phyloP scores from a whole-genome alignment of 2,329 filamentous ascomycete genomes.

The Phaeosphaeriaceae sp. region DNA sequence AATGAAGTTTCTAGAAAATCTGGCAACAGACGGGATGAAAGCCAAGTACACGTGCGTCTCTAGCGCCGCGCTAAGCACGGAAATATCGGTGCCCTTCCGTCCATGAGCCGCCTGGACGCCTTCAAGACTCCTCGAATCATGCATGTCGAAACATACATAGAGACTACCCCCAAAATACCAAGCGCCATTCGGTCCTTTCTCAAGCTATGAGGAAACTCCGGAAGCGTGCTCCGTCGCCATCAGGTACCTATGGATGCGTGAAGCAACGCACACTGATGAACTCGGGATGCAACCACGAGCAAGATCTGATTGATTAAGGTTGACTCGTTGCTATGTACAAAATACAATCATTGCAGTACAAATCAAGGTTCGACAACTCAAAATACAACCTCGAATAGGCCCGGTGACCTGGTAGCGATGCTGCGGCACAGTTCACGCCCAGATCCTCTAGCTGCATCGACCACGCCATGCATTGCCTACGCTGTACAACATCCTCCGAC shows the following conservation, averaged over 20 bases:
- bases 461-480: not conserved
- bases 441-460: not conserved
- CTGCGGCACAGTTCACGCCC: not conserved
- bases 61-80: conserved; percentile 1
- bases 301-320: no score
- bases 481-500: not conserved
- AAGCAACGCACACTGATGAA: no score
- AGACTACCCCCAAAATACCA: not conserved
- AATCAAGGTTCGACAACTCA: no score
- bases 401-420: not conserved
- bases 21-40: not conserved
- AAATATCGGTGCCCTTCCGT: not conserved
- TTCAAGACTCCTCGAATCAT: not conserved
- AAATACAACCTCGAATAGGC: not conserved
- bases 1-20: not conserved
- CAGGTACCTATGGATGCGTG: no score
- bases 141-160: not conserved
- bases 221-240: no score
- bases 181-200: not conserved
- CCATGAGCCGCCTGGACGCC: not conserved
- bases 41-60: not conserved
- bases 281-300: no score
- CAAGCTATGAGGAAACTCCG: no score
- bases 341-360: no score
- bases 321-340: no score